A percentile compares a stretch with the other conserved stretches of the same genome.
Evolutionary conservation across 2,329 filamentous ascomycete species (phyloP).

Genomic region (Exutisphaerella laricina): DNA sequence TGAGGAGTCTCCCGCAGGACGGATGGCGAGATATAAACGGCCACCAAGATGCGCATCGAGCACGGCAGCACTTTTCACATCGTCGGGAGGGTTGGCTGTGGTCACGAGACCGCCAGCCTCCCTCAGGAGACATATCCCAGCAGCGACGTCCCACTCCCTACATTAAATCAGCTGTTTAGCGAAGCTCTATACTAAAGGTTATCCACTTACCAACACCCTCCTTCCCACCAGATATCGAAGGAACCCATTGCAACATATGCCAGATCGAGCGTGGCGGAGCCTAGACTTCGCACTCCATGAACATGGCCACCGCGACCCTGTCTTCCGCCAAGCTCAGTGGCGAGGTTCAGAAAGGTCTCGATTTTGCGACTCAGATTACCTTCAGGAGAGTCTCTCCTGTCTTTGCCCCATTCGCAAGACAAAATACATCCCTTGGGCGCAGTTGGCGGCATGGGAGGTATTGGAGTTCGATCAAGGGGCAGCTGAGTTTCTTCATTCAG

Average conservation of each 20-base stretch:
- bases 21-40: slow-evolving; percentile 65
- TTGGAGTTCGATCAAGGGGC: slow-evolving; percentile 58
- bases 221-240: slow-evolving; percentile 80
- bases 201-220: slow-evolving; percentile 44
- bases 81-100: slow-evolving; percentile 63
- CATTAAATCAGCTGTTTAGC: too few relatives aligned
- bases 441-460: slow-evolving; percentile 56
- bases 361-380: slow-evolving; percentile 68
- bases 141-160: slow-evolving; percentile 71
- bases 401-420: slow-evolving; percentile 75
- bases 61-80: slow-evolving; percentile 52
- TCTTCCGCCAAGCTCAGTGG: slow-evolving; percentile 57
- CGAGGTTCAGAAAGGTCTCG: slow-evolving; percentile 65
- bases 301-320: slow-evolving; percentile 71
- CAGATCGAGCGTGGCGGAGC: slow-evolving; percentile 67
- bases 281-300: slow-evolving; percentile 66
- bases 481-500: slow-evolving; percentile 59
- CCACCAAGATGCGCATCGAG: slow-evolving; percentile 59
- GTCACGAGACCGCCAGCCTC: slow-evolving; percentile 72
- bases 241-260: slow-evolving; percentile 67
- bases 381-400: slow-evolving; percentile 58
- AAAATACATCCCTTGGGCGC: slow-evolving; percentile 67
- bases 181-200: too few relatives aligned
- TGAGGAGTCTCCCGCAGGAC: slow-evolving; percentile 58
- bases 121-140: slow-evolving; percentile 64